phyloP scores from a whole-genome alignment of 495 filamentous ascomycete genomes.

The Ascodesmis nigricans region DNA sequence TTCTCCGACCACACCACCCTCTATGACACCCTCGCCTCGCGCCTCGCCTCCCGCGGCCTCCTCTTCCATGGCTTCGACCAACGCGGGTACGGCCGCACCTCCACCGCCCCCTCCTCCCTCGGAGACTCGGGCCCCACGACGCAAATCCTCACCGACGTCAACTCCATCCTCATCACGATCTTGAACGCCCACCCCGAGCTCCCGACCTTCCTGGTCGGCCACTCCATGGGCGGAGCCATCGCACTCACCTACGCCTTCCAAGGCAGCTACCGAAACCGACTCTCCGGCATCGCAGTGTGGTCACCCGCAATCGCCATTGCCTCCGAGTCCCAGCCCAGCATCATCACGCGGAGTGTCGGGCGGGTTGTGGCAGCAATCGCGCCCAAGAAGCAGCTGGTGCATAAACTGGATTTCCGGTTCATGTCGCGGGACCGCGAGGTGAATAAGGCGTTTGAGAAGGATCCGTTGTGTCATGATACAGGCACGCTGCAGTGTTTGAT shows the following conservation, averaged over 20 bases:
- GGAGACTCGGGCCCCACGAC: slow-evolving; percentile 51
- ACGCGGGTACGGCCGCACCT: slow-evolving; percentile 40
- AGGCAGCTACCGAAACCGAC: slow-evolving; percentile 17
- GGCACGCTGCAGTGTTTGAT: slow-evolving; percentile 58
- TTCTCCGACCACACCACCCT: slow-evolving; percentile 67
- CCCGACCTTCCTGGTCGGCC: slow-evolving; percentile 69
- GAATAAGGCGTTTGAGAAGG: slow-evolving; percentile 31
- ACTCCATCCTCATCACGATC: slow-evolving; percentile 36
- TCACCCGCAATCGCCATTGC: slow-evolving; percentile 49
- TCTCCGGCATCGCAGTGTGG: slow-evolving; percentile 23
- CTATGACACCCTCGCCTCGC: slow-evolving; percentile 45
- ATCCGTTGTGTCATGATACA: slow-evolving; percentile 49
- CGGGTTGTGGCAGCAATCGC: slow-evolving; percentile 34
- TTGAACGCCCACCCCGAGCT: slow-evolving; percentile 18
- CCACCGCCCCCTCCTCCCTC: slow-evolving; percentile 19
- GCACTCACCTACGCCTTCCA: slow-evolving; percentile 31
- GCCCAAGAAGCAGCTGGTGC: slow-evolving; percentile 36
- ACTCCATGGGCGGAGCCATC: slow-evolving; percentile 59
- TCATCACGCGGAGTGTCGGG: slow-evolving; percentile 35
- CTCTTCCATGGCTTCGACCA: slow-evolving; percentile 59
- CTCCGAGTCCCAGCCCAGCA: slow-evolving; percentile 34
- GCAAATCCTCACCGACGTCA: slow-evolving; percentile 54
- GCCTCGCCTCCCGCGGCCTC: slow-evolving; percentile 47
- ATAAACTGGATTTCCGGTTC: slow-evolving; percentile 36
- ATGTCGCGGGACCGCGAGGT: slow-evolving; percentile 43